Conservation (phyloP, 2,329 filamentous ascomycete genomes). For the Epichloe gansuensis region DNA sequence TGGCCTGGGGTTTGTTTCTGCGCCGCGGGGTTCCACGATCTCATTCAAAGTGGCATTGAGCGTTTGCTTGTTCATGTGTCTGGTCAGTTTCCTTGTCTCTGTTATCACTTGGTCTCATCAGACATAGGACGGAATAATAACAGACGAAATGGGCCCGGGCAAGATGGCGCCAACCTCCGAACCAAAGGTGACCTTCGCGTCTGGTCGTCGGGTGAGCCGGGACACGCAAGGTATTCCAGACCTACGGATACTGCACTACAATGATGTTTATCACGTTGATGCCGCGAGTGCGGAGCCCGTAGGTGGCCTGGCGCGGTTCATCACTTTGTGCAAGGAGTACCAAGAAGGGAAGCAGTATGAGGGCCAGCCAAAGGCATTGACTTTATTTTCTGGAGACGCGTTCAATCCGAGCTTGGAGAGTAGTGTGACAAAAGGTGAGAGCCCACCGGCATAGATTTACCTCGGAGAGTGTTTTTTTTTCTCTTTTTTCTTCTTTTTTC, state of each 20-base stretch:
- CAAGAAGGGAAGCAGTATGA: constrained; percentile 45
- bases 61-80: no score
- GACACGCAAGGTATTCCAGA: constrained; percentile 35
- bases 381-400: constrained; percentile 81
- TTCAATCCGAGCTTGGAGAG: constrained; percentile 88
- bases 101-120: not conserved
- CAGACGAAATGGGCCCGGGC: not conserved
- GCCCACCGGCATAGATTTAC: not conserved
- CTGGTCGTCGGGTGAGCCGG: constrained; percentile 9
- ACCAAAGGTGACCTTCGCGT: constrained; percentile 14
- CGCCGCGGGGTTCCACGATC: no score
- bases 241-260: constrained; percentile 77
- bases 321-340: constrained; percentile 66
- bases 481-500: no score
- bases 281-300: constrained; percentile 63
- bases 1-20: no score
- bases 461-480: not conserved
- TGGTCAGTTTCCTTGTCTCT: no score
- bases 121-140: not conserved
- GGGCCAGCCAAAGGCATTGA: constrained; percentile 53
- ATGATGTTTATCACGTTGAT: constrained; percentile 89
- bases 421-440: constrained; percentile 67
- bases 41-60: no score
- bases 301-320: constrained; percentile 70
- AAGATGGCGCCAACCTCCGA: constrained; percentile 12